Conservation (phyloP, 768 basidiomycete species). For the Cystobasidiopsis lactophilus region DNA sequence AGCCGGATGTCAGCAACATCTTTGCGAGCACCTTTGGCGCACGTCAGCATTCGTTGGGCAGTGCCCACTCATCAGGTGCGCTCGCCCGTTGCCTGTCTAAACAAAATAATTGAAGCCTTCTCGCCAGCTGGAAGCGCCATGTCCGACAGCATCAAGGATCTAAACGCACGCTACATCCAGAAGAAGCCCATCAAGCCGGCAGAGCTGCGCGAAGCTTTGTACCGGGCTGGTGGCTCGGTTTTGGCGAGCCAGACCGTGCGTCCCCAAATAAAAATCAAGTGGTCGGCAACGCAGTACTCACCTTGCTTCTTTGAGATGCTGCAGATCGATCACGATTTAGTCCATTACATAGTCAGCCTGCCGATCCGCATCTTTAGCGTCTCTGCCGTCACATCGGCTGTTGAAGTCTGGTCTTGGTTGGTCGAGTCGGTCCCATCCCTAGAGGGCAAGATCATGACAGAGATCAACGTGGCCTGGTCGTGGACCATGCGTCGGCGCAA, state of each 20-base stretch:
- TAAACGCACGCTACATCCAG: constrained; percentile 33
- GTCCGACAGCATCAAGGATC: constrained; percentile 35
- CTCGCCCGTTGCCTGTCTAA: background rate
- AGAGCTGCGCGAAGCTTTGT: constrained; percentile 63
- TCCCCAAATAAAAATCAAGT: constrained; percentile 38
- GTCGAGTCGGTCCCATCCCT: constrained; percentile 61
- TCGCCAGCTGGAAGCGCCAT: background rate
- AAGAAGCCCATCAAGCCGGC: constrained; percentile 48
- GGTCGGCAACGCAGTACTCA: background rate
- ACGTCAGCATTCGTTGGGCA: constrained; percentile 45
- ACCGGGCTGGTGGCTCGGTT: constrained; percentile 62
- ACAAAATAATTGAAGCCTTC: background rate
- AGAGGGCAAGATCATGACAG: constrained; percentile 63
- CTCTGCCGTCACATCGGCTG: constrained; percentile 57
- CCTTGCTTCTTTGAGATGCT: background rate
- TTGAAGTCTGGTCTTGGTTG: constrained; percentile 93
- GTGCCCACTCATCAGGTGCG: background rate
- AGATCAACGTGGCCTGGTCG: constrained; percentile 71
- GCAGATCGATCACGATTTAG: constrained; percentile 61
- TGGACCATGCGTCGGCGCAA: constrained; percentile 50
- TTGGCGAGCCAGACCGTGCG: no score
- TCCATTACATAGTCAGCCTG: constrained; percentile 65
- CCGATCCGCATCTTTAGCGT: constrained; percentile 82
- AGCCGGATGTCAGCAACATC: constrained; percentile 57
- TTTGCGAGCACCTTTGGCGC: constrained; percentile 69